Percentiles rank a stretch among this genome's conserved stretches.
These are phyloP conservation scores for Podaxis pistillaris DNA, from an alignment of 768 basidiomycete species.

Conservation along the genomic window DNA sequence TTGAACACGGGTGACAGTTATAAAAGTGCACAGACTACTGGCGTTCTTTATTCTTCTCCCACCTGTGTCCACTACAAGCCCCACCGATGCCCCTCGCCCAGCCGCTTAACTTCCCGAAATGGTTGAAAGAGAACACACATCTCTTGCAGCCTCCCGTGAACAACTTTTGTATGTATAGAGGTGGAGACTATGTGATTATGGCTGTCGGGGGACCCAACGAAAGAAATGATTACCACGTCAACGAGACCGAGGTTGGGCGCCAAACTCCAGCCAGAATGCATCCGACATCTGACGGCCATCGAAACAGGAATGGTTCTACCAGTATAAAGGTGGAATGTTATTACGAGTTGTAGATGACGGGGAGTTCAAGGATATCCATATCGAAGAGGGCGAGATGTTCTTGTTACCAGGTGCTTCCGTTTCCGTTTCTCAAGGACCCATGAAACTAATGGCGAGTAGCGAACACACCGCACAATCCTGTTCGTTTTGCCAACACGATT, in stretches of 20 bases:
- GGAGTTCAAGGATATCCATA: constrained; percentile 79
- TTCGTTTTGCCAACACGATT: constrained; percentile 86
- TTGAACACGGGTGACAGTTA: too few species aligned
- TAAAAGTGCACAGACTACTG: background rate
- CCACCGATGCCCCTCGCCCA: constrained; percentile 65
- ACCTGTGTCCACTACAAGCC: background rate
- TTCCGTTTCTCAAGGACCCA: background rate
- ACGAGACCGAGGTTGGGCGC: constrained; percentile 79
- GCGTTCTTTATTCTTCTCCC: background rate
- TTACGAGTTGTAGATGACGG: constrained; percentile 82
- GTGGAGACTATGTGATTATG: constrained; percentile 92
- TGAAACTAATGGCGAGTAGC: constrained; percentile 40
- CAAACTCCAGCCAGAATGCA: background rate
- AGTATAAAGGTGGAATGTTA: constrained; percentile 92
- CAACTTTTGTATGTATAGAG: constrained; percentile 82
- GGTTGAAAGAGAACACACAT: constrained; percentile 81
- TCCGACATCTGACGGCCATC: background rate
- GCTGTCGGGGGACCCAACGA: constrained; percentile 94
- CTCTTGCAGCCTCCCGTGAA: constrained; percentile 90
- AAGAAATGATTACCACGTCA: constrained; percentile 91
- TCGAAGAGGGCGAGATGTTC: constrained; percentile 97
- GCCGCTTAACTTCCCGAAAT: constrained; percentile 87
- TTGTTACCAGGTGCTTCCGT: constrained; percentile 70
- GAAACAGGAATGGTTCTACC: constrained; percentile 95
- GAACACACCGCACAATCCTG: constrained; percentile 96